Base-by-base conservation (phyloP, 2,329 filamentous ascomycete genomes). In the Rutstroemia sp. region DNA sequence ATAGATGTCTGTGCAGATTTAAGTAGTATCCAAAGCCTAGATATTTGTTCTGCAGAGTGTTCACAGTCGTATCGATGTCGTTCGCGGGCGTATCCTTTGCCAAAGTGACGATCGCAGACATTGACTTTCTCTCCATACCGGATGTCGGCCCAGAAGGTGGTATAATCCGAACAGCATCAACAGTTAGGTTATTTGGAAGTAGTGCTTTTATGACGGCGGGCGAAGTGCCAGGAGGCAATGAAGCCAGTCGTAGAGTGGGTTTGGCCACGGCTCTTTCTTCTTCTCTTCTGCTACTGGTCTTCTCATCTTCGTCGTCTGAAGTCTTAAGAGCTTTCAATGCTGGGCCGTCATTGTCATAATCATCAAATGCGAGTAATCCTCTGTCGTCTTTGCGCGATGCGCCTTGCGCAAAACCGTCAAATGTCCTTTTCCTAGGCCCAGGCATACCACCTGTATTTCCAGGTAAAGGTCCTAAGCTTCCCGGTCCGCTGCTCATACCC, bases 1-100 rank as follows among this genome's bases (percentile, higher is more conserved):
- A 95, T 4, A 96, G 78, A 72, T 95, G 88, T 9, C 90, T 79
- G 58, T 92, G 89, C 46, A 95, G 78, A 6, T 82, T 86, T 2
- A 96, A 76, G 70, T 92, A 87, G 73, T 87, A 90, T 5, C 92
- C 92, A 68, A 83, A 90, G 16, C 92, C 92, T 16, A 96, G 75
- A 68, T 96, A 96, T 62, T 80, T 83, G 61, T 94, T 91, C 67
- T 95, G 89, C 34, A 96, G 73, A 3, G 81, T 73, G 67, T 84
- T 92, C 52, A 95, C 88, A 0, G 86, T 81, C 4, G 82, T 78
- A 66, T 96, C 91, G 54, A 96, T 92, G 56, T 95, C 89, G 23
- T 85, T 87, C 0, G 87, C 87, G 0, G 90, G 82, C 0, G 90
- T 94, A 61, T 94, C 89, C 57, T 87, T 84, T 1, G 87, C 84